Evolutionary conservation across 1,139 yeast genomes (phyloP).

Genomic region (Sugiyamaella grinbergsii): DNA sequence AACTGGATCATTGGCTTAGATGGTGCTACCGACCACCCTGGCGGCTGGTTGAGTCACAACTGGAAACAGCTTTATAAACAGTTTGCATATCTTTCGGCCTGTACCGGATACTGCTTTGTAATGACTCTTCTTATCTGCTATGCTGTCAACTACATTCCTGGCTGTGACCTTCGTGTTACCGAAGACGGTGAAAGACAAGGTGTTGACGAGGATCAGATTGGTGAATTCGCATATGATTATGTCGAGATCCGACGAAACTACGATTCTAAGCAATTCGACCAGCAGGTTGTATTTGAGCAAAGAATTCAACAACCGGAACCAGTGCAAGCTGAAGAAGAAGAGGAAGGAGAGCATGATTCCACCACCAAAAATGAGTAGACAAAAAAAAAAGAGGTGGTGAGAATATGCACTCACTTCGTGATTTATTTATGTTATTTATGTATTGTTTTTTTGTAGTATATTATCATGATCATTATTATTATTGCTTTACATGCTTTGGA

Average conservation of each 20-base stretch:
- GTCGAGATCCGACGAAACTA: slow-evolving; percentile 96
- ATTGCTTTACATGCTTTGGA: too few relatives aligned
- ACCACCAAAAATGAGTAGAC: slow-evolving; percentile 9
- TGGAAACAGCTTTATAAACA: slow-evolving; percentile 91
- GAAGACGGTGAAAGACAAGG: slow-evolving; percentile 88
- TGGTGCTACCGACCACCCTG: slow-evolving; percentile 69
- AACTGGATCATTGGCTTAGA: slow-evolving; percentile 89
- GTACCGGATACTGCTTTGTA: slow-evolving; percentile 71
- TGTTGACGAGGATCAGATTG: slow-evolving; percentile 95
- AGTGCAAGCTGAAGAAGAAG: not conserved
- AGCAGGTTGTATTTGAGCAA: slow-evolving; percentile 12
- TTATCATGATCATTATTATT: not conserved
- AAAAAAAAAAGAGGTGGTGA: too few relatives aligned
- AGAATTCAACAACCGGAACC: slow-evolving; percentile 9
- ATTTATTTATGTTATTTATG: slow-evolving; percentile 15
- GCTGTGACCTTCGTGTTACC: slow-evolving; percentile 73
- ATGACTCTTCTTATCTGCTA: slow-evolving; percentile 79
- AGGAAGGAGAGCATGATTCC: slow-evolving; percentile 10
- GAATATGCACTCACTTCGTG: not conserved
- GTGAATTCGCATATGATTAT: slow-evolving; percentile 97
- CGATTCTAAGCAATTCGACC: slow-evolving; percentile 15
- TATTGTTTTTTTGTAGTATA: slow-evolving; percentile 10
- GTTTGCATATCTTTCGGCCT: slow-evolving; percentile 76
- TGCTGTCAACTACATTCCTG: slow-evolving; percentile 77
- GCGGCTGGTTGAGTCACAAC: slow-evolving; percentile 92